A percentile compares a stretch with the other conserved stretches of the same genome.
Conservation (phyloP, 352 stramenopile species). For the Globisporangium abappressorium region DNA sequence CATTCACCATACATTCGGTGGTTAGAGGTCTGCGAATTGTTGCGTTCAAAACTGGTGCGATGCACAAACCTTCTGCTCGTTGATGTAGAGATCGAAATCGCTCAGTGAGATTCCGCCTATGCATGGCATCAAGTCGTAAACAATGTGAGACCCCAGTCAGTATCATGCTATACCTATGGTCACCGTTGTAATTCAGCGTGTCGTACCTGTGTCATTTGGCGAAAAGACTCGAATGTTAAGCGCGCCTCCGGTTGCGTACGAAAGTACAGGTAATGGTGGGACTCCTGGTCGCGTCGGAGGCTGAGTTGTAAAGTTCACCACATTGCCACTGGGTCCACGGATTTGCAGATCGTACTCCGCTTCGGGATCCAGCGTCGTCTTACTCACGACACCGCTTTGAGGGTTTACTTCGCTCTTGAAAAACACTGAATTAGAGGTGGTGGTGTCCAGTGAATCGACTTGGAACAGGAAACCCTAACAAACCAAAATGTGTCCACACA, state of each 20-base stretch:
- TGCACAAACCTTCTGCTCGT: slow-evolving; percentile 25
- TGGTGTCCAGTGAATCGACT: slow-evolving; percentile 22
- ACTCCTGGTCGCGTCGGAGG: slow-evolving; percentile 28
- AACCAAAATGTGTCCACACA: not conserved
- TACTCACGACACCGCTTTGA: slow-evolving; percentile 10
- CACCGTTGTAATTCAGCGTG: not conserved
- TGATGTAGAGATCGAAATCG: slow-evolving; percentile 36
- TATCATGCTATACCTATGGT: too few species aligned
- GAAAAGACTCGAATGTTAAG: slow-evolving; percentile 42
- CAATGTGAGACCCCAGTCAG: not conserved
- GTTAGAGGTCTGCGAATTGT: too few species aligned
- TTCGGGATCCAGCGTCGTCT: slow-evolving; percentile 11
- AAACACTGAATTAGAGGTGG: slow-evolving; percentile 2
- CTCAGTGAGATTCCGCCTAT: slow-evolving; percentile 32
- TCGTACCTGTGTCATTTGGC: slow-evolving; percentile 48
- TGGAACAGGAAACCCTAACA: slow-evolving; percentile 48
- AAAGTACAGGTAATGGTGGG: slow-evolving; percentile 21
- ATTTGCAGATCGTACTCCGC: slow-evolving; percentile 20
- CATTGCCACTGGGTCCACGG: slow-evolving; percentile 25
- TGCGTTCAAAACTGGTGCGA: too few species aligned
- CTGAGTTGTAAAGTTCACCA: slow-evolving; percentile 33
- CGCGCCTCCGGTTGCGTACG: slow-evolving; percentile 38
- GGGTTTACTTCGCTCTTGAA: slow-evolving; percentile 6
- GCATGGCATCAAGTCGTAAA: not conserved
- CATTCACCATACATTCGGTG: not conserved